Conservation (phyloP, 139 green algal species). For the Ettlia oleoabundans region DNA sequence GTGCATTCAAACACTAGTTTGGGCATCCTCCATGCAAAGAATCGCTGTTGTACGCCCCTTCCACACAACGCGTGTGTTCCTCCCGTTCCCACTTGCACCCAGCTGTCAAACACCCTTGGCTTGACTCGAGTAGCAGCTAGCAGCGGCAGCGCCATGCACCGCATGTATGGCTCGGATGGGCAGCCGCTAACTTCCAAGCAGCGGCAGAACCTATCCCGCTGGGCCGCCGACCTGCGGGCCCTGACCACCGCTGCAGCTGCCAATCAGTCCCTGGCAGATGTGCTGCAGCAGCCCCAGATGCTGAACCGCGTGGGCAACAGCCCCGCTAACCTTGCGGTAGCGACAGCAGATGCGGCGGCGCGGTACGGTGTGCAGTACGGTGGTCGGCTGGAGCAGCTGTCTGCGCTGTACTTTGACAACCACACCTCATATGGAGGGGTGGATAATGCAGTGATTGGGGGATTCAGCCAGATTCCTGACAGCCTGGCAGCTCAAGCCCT, state of each 20-base stretch:
- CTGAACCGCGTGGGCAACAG: not conserved
- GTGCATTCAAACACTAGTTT: too few species aligned
- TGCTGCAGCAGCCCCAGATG: not conserved
- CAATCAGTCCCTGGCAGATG: not conserved
- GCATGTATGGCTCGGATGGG: not conserved
- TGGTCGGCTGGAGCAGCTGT: not conserved
- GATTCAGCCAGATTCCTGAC: not conserved
- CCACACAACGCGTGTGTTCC: not conserved
- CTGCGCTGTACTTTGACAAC: conserved; percentile 15
- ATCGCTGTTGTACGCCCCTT: too few species aligned
- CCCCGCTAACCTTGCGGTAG: not conserved
- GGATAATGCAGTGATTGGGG: conserved; percentile 15
- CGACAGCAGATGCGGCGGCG: not conserved
- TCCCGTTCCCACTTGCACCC: not conserved
- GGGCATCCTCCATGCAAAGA: too few species aligned
- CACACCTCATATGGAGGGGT: not conserved
- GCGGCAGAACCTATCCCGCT: not conserved
- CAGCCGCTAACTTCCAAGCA: not conserved
- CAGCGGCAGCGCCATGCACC: not conserved
- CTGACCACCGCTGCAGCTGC: not conserved
- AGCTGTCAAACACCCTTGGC: not conserved
- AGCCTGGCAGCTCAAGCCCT: not conserved
- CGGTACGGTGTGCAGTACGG: not conserved
- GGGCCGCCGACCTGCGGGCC: not conserved
- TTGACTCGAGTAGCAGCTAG: not conserved